Evolutionary conservation across 257 asterid species (phyloP), one percentile per base, ranked within the genome.

Genomic region (Eustoma russellianum): DNA sequence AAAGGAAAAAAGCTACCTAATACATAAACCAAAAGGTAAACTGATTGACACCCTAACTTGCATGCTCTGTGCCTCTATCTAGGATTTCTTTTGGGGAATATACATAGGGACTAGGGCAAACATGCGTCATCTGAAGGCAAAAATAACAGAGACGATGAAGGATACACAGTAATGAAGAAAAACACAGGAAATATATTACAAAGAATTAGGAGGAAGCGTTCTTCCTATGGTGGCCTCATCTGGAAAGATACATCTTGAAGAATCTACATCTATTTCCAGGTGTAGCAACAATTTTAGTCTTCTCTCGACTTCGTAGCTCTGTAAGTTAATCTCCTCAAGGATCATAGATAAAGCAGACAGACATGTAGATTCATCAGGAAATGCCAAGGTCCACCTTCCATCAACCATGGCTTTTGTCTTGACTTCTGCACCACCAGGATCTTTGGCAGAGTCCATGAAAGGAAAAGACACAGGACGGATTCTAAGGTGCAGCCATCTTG

Each of bases 301-400:
- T 64, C 77, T 81, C 73, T 79, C 91, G 18, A 86, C 97, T 56
- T 54, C 77, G 18, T 45, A 41, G 63, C 77, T 72, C 55, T 74
- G 95, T 61, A 71, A 60, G 59, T 73, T 68, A n/a, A 64, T 63
- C 77, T 85, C 95, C 61, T 85, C 95, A 46, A 68, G 68, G 66
- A 80, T 78, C 97, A 92, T 88, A 7, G 71, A 57, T 56, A 75
- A 54, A 41, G 98, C 88, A 58, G 50, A n/a, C 67, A 73, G 71
- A 77, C 97, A 85, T 17, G 84, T 71, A 53, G 76, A 88, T 65
- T 83, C 97, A 19, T 90, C 94, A 33, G 79, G 78, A 74, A 90
- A 86, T 17, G 97, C 96, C 61, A 90, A 71, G 50, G 97, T 92
- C 98, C 98, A 87, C 70, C 97, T 78, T 72, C 97, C 98, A 61